phyloP scores from a whole-genome alignment of 1,284 basidiomycete species.

The Neotropicomus parvogracilis region DNA sequence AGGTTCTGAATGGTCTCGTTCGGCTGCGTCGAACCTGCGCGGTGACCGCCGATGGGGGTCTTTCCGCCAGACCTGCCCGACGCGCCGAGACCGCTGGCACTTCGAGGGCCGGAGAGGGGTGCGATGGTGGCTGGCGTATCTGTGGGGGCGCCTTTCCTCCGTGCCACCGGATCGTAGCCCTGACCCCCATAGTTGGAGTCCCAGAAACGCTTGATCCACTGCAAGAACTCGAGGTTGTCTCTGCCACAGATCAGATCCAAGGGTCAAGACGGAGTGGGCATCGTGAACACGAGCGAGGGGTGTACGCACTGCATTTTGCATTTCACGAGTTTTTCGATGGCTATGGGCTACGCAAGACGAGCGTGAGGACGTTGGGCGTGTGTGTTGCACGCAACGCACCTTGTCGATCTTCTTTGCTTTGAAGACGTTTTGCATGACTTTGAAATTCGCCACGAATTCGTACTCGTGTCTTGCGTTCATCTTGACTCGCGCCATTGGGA shows the following conservation, averaged over 20 bases:
- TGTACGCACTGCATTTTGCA: slow-evolving; percentile 96
- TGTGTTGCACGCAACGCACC: slow-evolving; percentile 44
- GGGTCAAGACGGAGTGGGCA: slow-evolving; percentile 14
- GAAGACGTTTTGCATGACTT: slow-evolving; percentile 89
- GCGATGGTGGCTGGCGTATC: slow-evolving; percentile 79
- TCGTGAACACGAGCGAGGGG: neutral
- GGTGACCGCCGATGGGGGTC: slow-evolving; percentile 66
- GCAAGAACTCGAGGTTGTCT: slow-evolving; percentile 98
- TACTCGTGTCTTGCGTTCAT: slow-evolving; percentile 95
- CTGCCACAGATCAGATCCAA: slow-evolving; percentile 40
- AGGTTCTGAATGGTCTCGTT: slow-evolving; percentile 63
- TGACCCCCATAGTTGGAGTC: slow-evolving; percentile 88
- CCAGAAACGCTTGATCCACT: slow-evolving; percentile 98
- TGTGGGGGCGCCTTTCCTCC: slow-evolving; percentile 71
- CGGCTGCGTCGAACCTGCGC: slow-evolving; percentile 57
- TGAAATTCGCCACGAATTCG: slow-evolving; percentile 94
- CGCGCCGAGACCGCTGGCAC: slow-evolving; percentile 37
- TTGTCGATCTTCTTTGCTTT: slow-evolving; percentile 90
- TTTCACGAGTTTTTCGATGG: slow-evolving; percentile 88
- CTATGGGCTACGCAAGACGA: slow-evolving; percentile 96
- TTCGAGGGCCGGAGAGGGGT: slow-evolving; percentile 47
- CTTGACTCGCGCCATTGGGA: slow-evolving; percentile 87
- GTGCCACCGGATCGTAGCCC: slow-evolving; percentile 82
- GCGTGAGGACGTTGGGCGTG: neutral
- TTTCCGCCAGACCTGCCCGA: slow-evolving; percentile 54